Evolutionary conservation across 139 green algal species (phyloP).

Genomic region (Chlamydomonas sphaeroides): DNA sequence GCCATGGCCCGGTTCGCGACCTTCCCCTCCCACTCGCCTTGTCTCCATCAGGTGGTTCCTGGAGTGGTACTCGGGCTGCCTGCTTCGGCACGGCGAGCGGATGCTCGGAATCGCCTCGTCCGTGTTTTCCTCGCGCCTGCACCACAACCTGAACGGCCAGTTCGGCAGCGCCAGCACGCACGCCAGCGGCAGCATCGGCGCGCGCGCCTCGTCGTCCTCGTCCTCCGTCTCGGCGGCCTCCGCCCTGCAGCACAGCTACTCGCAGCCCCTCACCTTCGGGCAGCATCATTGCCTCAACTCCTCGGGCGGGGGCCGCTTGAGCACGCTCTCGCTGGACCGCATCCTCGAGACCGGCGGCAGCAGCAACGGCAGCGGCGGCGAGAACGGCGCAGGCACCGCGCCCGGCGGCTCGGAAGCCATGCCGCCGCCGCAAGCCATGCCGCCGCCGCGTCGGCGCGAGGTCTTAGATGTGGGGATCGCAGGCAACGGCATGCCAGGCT

Average conservation of each 20-base stretch:
- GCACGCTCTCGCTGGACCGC: conserved; percentile 31
- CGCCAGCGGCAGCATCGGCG: no score
- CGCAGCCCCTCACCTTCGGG: neutral
- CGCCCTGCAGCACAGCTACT: neutral
- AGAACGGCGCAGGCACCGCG: no score
- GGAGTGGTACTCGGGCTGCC: conserved; percentile 67
- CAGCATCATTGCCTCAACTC: neutral
- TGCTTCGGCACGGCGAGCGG: conserved; percentile 66
- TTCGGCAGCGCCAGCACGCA: no score
- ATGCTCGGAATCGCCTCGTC: conserved; percentile 55
- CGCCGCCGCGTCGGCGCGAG: neutral
- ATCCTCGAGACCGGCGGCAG: conserved; percentile 6
- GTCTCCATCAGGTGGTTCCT: conserved; percentile 66
- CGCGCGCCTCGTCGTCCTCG: no score
- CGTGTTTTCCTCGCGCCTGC: conserved; percentile 1
- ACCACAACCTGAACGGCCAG: neutral
- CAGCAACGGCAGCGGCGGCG: neutral
- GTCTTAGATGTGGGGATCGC: no score
- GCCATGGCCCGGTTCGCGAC: no score
- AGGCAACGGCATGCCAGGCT: no score
- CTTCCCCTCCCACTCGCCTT: no score
- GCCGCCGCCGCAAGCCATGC: neutral
- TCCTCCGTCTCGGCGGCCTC: no score
- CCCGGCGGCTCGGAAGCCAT: neutral
- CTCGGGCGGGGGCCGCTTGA: neutral